Conservation (phyloP, 2,329 filamentous ascomycete genomes). For the Penicillium sp. region DNA sequence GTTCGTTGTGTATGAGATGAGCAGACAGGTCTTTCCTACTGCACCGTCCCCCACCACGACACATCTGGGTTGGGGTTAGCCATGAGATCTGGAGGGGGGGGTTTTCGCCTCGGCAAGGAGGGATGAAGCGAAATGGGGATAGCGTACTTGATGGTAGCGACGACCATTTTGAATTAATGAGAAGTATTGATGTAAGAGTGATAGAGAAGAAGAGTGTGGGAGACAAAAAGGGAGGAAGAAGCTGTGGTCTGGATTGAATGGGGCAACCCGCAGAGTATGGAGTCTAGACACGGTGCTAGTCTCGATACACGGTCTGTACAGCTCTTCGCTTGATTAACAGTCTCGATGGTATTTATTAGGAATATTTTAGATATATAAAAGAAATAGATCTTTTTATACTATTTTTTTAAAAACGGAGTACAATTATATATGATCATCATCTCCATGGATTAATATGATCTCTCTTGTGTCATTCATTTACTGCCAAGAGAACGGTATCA, state of each 20-base stretch:
- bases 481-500: neutral
- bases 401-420: no score
- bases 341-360: neutral
- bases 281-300: conserved; percentile 22
- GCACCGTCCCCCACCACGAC: conserved; percentile 99
- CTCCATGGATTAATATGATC: neutral
- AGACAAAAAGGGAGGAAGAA: conserved; percentile 31
- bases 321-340: neutral
- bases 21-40: conserved; percentile 96
- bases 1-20: conserved; percentile 99
- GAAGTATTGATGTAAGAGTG: conserved; percentile 6
- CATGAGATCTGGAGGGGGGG: conserved; percentile 6
- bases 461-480: neutral
- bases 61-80: conserved; percentile 61
- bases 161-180: conserved; percentile 52
- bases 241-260: conserved; percentile 31
- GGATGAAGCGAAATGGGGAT: conserved; percentile 5
- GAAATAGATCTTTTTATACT: neutral
- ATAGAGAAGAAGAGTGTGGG: conserved; percentile 21
- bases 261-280: conserved; percentile 24
- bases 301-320: conserved; percentile 13
- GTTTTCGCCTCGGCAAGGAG: conserved; percentile 11
- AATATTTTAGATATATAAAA: neutral
- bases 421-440: no score
- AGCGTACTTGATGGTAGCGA: conserved; percentile 64